phyloP scores from a whole-genome alignment of 352 stramenopile species.

The Pythium vanterpoolii region DNA sequence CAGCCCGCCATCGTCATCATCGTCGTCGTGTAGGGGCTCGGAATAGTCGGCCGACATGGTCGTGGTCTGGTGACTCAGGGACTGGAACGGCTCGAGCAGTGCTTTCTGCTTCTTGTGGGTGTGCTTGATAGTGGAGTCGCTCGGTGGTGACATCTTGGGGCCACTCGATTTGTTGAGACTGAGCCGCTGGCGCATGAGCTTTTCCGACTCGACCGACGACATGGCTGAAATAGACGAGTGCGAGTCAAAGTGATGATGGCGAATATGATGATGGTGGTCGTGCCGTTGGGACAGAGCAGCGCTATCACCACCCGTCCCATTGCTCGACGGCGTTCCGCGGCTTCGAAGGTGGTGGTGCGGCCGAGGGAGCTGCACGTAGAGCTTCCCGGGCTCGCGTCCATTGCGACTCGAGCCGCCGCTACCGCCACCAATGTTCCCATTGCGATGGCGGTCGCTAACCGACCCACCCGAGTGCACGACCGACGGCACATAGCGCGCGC shows the following conservation, averaged over 20 bases:
- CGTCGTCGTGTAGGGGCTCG: constrained; percentile 17
- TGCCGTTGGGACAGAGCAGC: neutral
- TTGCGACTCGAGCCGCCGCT: constrained; percentile 2
- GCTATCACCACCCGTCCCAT: neutral
- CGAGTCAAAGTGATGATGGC: constrained; percentile 17
- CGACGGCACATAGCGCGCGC: constrained; percentile 3
- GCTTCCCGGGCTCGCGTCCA: constrained; percentile 7
- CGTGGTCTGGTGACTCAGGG: constrained; percentile 20
- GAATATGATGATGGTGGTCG: neutral
- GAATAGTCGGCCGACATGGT: constrained; percentile 21
- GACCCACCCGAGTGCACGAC: constrained; percentile 1
- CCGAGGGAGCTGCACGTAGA: constrained; percentile 20
- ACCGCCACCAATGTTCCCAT: neutral
- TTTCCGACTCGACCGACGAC: constrained; percentile 71
- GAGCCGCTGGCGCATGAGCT: constrained; percentile 58
- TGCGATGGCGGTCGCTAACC: neutral
- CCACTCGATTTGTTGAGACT: constrained; percentile 36
- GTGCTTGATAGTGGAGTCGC: neutral
- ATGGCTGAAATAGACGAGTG: constrained; percentile 62
- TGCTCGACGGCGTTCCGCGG: neutral
- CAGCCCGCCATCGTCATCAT: neutral
- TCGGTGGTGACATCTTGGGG: constrained; percentile 19
- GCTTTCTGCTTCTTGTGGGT: constrained; percentile 23
- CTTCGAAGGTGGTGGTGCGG: constrained; percentile 5
- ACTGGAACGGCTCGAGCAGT: constrained; percentile 62